These are phyloP conservation scores for Kodamaea leandrae DNA, from an alignment of 805 yeast genomes.

Conservation along the genomic window DNA sequence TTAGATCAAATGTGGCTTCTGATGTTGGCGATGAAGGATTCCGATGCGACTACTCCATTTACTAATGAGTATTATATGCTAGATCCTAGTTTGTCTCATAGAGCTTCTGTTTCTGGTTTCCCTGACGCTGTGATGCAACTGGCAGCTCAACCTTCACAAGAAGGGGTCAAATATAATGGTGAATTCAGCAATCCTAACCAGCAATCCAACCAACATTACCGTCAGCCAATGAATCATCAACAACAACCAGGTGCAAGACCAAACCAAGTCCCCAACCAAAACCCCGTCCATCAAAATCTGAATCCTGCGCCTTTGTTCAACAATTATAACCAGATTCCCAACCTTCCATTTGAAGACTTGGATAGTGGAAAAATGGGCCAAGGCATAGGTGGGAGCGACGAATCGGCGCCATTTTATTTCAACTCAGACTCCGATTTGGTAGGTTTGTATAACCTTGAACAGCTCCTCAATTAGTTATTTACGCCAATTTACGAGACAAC, in stretches of 20 bases:
- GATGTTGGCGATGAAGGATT: conserved; percentile 12
- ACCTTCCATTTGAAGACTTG: neutral
- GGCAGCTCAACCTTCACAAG: neutral
- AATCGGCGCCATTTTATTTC: conserved; percentile 1
- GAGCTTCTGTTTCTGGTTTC: neutral
- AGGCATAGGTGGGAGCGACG: neutral
- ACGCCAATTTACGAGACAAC: neutral
- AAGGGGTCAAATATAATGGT: neutral
- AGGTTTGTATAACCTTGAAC: conserved; percentile 11
- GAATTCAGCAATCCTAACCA: neutral
- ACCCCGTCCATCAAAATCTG: neutral
- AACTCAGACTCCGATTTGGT: conserved; percentile 8
- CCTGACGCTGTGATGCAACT: neutral
- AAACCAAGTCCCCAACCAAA: no score
- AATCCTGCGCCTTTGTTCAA: neutral
- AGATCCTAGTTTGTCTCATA: neutral
- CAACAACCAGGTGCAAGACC: no score
- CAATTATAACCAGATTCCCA: neutral
- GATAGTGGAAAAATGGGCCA: neutral
- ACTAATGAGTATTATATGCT: conserved; percentile 5
- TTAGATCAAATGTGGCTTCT: conserved; percentile 15
- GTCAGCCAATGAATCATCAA: no score
- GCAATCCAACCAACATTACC: no score
- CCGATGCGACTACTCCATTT: conserved; percentile 2
- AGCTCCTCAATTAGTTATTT: conserved; percentile 5